phyloP scores from a whole-genome alignment of 192 early-diverging fungal genomes.

The Coemansia sp. region DNA sequence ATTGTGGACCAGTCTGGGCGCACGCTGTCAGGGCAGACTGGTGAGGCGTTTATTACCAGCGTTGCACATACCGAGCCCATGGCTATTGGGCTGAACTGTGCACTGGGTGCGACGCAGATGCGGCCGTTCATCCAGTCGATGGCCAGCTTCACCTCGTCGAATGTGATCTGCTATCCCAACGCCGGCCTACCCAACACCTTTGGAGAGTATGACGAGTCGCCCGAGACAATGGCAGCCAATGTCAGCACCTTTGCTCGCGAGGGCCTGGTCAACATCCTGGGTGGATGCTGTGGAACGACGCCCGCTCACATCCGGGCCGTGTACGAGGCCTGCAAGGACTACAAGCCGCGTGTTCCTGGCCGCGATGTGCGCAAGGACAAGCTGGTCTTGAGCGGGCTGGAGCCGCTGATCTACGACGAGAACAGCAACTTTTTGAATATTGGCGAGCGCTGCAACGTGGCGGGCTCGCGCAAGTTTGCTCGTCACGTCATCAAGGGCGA shows the following conservation, averaged over 20 bases:
- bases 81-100: constrained; percentile 89
- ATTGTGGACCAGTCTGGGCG: constrained; percentile 96
- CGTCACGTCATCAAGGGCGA: constrained; percentile 88
- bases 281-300: constrained; percentile 96
- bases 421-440: constrained; percentile 87
- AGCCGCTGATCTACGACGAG: constrained; percentile 75
- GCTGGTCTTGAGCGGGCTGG: constrained; percentile 81
- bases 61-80: constrained; percentile 72
- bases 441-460: constrained; percentile 96
- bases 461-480: constrained; percentile 90
- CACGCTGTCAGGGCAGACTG: constrained; percentile 94
- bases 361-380: constrained; percentile 59
- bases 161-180: constrained; percentile 93
- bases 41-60: constrained; percentile 90
- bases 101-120: constrained; percentile 89
- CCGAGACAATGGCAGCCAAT: constrained; percentile 77
- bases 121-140: constrained; percentile 91
- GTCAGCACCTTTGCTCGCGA: constrained; percentile 84
- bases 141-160: constrained; percentile 70
- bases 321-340: constrained; percentile 67
- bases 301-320: constrained; percentile 88
- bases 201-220: constrained; percentile 92
- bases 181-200: constrained; percentile 96
- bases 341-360: constrained; percentile 72
- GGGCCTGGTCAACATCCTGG: constrained; percentile 91